Conservation (phyloP, 805 yeast genomes). For the Brettanomyces bruxellensis region DNA sequence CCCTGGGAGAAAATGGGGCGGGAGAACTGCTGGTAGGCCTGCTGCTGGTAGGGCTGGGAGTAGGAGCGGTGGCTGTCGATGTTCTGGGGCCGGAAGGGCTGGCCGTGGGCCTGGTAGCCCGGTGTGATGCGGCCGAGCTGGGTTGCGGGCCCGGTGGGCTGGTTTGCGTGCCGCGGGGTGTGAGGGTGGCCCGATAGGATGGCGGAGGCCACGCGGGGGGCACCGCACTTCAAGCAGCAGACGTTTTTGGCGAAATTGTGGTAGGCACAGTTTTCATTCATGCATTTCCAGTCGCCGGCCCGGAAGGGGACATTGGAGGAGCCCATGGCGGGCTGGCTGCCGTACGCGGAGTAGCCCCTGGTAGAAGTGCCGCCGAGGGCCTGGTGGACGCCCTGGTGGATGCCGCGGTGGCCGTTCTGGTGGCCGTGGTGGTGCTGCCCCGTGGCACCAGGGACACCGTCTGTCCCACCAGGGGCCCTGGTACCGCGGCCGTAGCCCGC, state of each 20-base stretch:
- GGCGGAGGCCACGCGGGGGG: slow-evolving; percentile 40
- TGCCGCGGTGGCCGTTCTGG: slow-evolving; percentile 8
- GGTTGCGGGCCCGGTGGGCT: slow-evolving; percentile 3
- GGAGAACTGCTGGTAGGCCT: not conserved
- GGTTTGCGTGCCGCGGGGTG: slow-evolving; percentile 15
- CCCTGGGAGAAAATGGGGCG: no score
- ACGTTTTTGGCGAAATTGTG: slow-evolving; percentile 90
- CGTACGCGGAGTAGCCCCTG: slow-evolving; percentile 10
- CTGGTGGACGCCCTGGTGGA: slow-evolving; percentile 8
- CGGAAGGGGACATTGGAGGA: slow-evolving; percentile 72
- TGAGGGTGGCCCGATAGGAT: slow-evolving; percentile 23
- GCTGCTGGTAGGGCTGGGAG: not conserved
- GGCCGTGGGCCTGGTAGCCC: not conserved
- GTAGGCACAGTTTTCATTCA: slow-evolving; percentile 67
- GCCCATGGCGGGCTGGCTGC: slow-evolving; percentile 10
- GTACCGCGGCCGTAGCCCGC: not conserved
- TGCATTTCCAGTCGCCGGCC: slow-evolving; percentile 96
- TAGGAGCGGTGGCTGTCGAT: not conserved
- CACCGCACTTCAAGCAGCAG: slow-evolving; percentile 82
- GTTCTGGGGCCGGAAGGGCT: not conserved
- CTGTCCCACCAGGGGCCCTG: no score
- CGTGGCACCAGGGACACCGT: no score
- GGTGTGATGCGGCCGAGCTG: not conserved
- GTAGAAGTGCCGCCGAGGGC: slow-evolving; percentile 10
- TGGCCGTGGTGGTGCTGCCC: slow-evolving; percentile 9